Percentiles rank a stretch among this genome's conserved stretches.
phyloP scores from a whole-genome alignment of 2,329 filamentous ascomycete species.

The Claviceps sp. region DNA sequence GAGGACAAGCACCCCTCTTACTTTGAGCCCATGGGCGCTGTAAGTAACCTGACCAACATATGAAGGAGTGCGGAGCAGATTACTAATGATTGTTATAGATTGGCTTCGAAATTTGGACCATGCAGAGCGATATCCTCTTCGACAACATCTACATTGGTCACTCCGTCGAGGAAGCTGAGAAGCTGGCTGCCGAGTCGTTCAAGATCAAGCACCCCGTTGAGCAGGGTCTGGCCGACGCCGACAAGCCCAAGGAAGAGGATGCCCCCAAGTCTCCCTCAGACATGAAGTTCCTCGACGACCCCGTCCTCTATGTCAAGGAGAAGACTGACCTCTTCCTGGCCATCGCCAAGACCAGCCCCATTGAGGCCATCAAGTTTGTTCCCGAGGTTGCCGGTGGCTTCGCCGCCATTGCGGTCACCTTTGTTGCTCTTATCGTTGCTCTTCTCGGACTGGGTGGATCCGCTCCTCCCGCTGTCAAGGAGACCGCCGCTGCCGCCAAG shows the following conservation, averaged over 20 bases:
- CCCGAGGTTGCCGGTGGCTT: conserved; percentile 81
- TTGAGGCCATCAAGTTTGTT: conserved; percentile 77
- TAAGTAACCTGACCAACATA: conserved; percentile 38
- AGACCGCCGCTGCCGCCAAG: conserved; percentile 50
- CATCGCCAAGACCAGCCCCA: conserved; percentile 66
- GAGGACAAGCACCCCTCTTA: conserved; percentile 95
- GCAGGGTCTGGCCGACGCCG: conserved; percentile 63
- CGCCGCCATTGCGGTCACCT: conserved; percentile 53
- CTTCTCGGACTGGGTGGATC: conserved; percentile 51
- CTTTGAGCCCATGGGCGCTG: conserved; percentile 95
- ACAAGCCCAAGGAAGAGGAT: conserved; percentile 58
- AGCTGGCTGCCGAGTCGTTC: conserved; percentile 81
- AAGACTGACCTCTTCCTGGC: conserved; percentile 86
- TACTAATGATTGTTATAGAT: conserved; percentile 40
- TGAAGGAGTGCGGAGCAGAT: background rate
- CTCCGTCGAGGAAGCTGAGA: conserved; percentile 82
- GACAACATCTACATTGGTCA: conserved; percentile 99
- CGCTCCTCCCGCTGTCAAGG: conserved; percentile 60
- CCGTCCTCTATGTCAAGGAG: conserved; percentile 75
- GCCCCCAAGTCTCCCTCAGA: conserved; percentile 59
- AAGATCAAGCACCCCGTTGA: conserved; percentile 77
- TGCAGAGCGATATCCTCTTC: conserved; percentile 97
- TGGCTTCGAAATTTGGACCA: conserved; percentile 99
- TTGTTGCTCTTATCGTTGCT: conserved; percentile 58
- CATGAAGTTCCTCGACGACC: conserved; percentile 83